Conservation (phyloP, 2,329 filamentous ascomycete genomes). For the Phialemoniopsis sp. region DNA sequence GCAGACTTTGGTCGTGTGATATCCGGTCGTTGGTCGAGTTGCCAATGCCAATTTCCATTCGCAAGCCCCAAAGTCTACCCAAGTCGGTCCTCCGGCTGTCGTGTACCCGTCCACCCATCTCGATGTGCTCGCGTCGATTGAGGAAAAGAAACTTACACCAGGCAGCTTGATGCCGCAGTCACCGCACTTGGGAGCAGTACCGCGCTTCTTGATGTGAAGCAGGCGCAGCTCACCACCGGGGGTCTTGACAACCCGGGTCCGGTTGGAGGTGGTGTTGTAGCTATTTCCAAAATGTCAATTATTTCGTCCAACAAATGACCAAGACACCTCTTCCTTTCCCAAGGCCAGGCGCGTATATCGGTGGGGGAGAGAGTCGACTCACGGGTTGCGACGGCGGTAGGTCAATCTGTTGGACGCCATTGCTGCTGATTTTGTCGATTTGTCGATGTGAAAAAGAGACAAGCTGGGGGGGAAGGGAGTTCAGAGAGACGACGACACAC, state of each 20-base stretch:
- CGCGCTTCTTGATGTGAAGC: conserved; percentile 99
- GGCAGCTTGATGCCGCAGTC: conserved; percentile 97
- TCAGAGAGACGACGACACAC: too few species aligned
- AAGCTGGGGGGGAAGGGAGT: conserved; percentile 3
- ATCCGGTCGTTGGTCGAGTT: too few species aligned
- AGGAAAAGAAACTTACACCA: conserved; percentile 69
- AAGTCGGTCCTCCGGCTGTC: too few species aligned
- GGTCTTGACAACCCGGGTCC: conserved; percentile 92
- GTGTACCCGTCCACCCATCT: too few species aligned
- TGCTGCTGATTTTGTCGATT: conserved; percentile 38
- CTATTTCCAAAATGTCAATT: conserved; percentile 34
- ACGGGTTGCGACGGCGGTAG: conserved; percentile 78
- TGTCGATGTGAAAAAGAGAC: conserved; percentile 8
- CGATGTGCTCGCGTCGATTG: too few species aligned
- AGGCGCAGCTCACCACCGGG: conserved; percentile 93
- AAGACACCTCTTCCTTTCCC: too few species aligned
- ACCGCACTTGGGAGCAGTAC: conserved; percentile 97
- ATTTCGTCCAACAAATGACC: too few species aligned
- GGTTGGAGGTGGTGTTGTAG: conserved; percentile 99
- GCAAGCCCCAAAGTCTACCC: too few species aligned
- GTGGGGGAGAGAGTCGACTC: conserved; percentile 36
- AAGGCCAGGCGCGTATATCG: too few species aligned
- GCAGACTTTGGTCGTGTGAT: too few species aligned
- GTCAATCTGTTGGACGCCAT: conserved; percentile 58
- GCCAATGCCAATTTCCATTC: too few species aligned